Conservation (phyloP, 495 filamentous ascomycete genomes). For the Hapsidospora chrysogenum region DNA sequence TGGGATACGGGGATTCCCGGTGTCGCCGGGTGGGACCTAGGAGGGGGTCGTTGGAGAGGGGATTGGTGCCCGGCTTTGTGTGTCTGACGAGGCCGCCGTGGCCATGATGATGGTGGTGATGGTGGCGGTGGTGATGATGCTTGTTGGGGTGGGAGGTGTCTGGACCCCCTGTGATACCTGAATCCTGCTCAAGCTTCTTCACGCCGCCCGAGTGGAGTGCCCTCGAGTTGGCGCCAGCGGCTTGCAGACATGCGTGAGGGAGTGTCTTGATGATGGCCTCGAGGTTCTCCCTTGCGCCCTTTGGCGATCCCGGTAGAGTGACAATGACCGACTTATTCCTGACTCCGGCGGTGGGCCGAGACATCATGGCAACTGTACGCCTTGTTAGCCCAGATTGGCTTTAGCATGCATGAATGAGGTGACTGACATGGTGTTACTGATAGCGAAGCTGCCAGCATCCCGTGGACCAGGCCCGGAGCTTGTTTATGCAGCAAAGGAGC, state of each 20-base stretch:
- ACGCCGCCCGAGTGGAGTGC: slow-evolving; percentile 64
- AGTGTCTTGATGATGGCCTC: slow-evolving; percentile 74
- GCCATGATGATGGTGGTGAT: slow-evolving; percentile 40
- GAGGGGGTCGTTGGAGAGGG: slow-evolving; percentile 63
- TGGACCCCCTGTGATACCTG: slow-evolving; percentile 35
- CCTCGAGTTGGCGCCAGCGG: slow-evolving; percentile 68
- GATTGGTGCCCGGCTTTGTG: slow-evolving; percentile 42
- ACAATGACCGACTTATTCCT: slow-evolving; percentile 71
- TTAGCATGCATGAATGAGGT: rapidly evolving
- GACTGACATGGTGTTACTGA: slow-evolving; percentile 73
- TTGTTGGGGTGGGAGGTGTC: slow-evolving; percentile 8
- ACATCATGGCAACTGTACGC: slow-evolving; percentile 81
- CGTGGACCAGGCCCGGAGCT: slow-evolving; percentile 82
- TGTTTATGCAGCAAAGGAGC: slow-evolving; percentile 66
- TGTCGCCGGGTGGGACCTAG: slow-evolving; percentile 63
- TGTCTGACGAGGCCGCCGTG: slow-evolving; percentile 56
- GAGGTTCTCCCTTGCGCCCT: slow-evolving; percentile 95
- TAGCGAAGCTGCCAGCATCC: slow-evolving; percentile 78
- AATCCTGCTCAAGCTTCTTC: slow-evolving; percentile 68
- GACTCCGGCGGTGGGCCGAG: slow-evolving; percentile 81
- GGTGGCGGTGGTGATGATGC: slow-evolving; percentile 14
- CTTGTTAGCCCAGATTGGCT: slow-evolving; percentile 4
- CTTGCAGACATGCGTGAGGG: slow-evolving; percentile 85
- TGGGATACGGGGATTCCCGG: slow-evolving; percentile 79
- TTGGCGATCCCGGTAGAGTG: slow-evolving; percentile 87